Base-by-base conservation (phyloP, 2,329 filamentous ascomycete genomes). In the Beauveria scarabaeidicola region DNA sequence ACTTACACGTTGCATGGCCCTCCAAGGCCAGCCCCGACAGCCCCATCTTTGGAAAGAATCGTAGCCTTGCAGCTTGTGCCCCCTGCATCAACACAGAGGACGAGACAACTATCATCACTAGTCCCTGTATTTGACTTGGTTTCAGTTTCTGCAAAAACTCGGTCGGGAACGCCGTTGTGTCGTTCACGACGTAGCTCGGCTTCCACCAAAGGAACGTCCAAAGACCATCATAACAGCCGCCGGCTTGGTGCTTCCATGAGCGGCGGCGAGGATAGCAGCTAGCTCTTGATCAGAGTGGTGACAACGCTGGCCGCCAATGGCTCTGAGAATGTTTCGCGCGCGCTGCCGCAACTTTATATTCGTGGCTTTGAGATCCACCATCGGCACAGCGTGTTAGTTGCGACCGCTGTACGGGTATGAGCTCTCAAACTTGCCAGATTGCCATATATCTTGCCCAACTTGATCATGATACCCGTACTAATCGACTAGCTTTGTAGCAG, bases 401-500 rank as follows among this genome's bases (percentile, higher is more conserved):
- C 17, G 17, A 25, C 23, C 25, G 19, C 17, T 21, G 3, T 29
- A 4, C 21, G 2, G 7, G 67, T 70, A 59, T 36, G 29, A 15
- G 13, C n/a, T 13, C 19, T 29, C 11, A 36, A 13, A 1, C 68
- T 52, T 64, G 74, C 73, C 70, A 75, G 65, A 54, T 75, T 75
- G 10, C 72, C 73, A 58, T 72, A 76, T 0, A 74, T 76, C 62
- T 76, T 77, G 5, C 75, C 75, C 10, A 67, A 65, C 32, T 66
- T 68, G 38, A 77, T 72, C 71, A 76, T 75, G 9, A 71, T 67
- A 1, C 75, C 73, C 1, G 74, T 76, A 47, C 74, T 76, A 2
- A 77, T 63, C 74, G 7, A 75, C 73, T 60, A 77, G 62, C 63
- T 78, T 78, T 0, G 76, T 77, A 1, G 73, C 75, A 0, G 73